These are phyloP conservation scores for Ustilago tritici DNA, from an alignment of 1,284 basidiomycete species.

Conservation along the genomic window DNA sequence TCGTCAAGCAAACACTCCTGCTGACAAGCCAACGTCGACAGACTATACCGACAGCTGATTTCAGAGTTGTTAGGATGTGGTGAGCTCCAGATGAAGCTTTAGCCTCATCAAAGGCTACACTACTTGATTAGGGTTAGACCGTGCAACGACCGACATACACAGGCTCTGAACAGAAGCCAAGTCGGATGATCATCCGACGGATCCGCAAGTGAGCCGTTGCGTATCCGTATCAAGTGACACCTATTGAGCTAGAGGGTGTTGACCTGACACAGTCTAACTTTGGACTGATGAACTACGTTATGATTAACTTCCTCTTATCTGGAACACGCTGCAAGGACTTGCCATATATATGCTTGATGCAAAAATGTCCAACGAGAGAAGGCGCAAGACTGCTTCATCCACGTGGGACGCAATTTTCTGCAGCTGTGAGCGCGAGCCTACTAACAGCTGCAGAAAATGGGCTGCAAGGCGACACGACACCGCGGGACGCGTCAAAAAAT, in stretches of 20 bases:
- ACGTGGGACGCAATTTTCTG: background rate
- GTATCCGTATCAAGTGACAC: too few relatives aligned
- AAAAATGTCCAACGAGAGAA: too few relatives aligned
- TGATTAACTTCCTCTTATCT: background rate
- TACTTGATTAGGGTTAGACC: background rate
- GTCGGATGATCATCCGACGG: background rate
- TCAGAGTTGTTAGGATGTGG: background rate
- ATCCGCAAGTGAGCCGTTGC: background rate
- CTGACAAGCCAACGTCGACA: too few relatives aligned
- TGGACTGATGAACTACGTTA: background rate
- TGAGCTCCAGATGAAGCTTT: background rate
- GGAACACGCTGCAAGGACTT: too few relatives aligned
- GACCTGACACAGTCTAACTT: too few relatives aligned
- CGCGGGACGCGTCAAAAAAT: conserved; percentile 26
- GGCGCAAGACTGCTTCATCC: too few relatives aligned
- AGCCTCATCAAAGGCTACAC: background rate
- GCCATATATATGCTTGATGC: too few relatives aligned
- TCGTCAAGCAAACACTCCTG: too few relatives aligned
- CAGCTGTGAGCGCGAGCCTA: background rate
- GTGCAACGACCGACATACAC: background rate
- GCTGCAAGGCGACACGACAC: conserved; percentile 17
- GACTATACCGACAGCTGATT: background rate
- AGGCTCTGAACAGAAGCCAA: background rate
- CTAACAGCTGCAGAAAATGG: background rate
- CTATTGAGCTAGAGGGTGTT: background rate